Evolutionary conservation across 1,284 basidiomycete genomes (phyloP).

Genomic region (Ceratobasidium papillatum): DNA sequence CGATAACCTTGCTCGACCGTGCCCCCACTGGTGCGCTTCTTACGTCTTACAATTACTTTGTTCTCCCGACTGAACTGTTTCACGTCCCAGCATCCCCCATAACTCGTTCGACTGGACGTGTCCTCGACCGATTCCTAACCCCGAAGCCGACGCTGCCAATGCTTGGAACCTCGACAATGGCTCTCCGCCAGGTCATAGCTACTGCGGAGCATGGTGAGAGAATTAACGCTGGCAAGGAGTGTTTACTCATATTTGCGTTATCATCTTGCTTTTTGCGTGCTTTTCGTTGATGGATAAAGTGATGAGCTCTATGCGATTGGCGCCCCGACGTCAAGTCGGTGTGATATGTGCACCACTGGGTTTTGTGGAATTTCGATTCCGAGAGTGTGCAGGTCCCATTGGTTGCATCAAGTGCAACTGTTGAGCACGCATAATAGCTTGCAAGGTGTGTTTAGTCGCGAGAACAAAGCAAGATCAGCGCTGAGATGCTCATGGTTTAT

Average conservation of each 20-base stretch:
- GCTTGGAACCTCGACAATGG: slow-evolving; percentile 45
- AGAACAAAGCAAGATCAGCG: background rate
- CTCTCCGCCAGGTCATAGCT: slow-evolving; percentile 44
- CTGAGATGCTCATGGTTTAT: background rate
- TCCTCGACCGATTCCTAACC: slow-evolving; percentile 44
- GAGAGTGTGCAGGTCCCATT: slow-evolving; percentile 42
- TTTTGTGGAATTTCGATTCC: slow-evolving; percentile 45
- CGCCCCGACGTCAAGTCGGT: slow-evolving; percentile 41
- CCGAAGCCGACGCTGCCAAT: slow-evolving; percentile 40
- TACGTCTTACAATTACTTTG: background rate
- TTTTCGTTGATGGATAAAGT: slow-evolving; percentile 22
- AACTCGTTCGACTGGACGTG: slow-evolving; percentile 45
- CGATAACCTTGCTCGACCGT: slow-evolving; percentile 44
- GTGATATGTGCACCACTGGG: slow-evolving; percentile 43
- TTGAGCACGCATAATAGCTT: slow-evolving; percentile 39
- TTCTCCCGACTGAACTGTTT: slow-evolving; percentile 12
- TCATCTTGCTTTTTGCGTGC: slow-evolving; percentile 14
- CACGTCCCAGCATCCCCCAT: slow-evolving; percentile 29
- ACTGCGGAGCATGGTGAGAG: slow-evolving; percentile 43
- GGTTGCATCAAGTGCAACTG: slow-evolving; percentile 38
- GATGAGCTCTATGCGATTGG: slow-evolving; percentile 43
- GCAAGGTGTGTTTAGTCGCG: slow-evolving; percentile 5
- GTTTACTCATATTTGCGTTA: slow-evolving; percentile 27
- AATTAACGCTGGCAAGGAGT: slow-evolving; percentile 1
- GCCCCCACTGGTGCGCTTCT: slow-evolving; percentile 43